Evolutionary conservation across 106 monocot species (phyloP).

Genomic region (Dioscorea dumetorum): DNA sequence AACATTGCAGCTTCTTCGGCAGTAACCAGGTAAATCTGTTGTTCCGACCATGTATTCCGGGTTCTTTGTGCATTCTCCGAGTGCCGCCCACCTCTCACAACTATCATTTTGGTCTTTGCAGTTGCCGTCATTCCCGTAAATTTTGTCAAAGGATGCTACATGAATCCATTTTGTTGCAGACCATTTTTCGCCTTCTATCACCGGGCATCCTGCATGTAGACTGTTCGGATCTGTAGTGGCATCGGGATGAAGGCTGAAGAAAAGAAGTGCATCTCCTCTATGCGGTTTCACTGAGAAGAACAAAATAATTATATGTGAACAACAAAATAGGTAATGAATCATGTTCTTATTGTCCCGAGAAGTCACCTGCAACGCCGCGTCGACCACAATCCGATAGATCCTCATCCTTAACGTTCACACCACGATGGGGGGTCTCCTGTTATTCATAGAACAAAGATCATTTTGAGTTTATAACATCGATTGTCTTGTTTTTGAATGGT

Average conservation of each 20-base stretch:
- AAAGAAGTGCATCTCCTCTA: conserved; percentile 88
- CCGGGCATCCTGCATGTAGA: conserved; percentile 89
- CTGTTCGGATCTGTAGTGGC: conserved; percentile 54
- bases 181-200: conserved; percentile 91
- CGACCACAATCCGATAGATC: conserved; percentile 78
- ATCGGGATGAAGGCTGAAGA: conserved; percentile 88
- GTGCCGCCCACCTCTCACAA: conserved; percentile 75
- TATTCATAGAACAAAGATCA: not conserved
- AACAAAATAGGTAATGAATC: not conserved
- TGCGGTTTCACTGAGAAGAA: conserved; percentile 72
- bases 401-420: conserved; percentile 31
- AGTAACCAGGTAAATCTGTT: conserved; percentile 56
- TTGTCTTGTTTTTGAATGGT: too few species aligned
- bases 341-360: too few species aligned
- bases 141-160: conserved; percentile 73
- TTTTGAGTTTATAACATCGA: too few species aligned
- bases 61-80: conserved; percentile 91
- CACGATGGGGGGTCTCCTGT: conserved; percentile 35
- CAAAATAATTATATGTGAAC: not conserved
- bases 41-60: conserved; percentile 88
- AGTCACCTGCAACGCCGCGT: conserved; percentile 69
- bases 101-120: conserved; percentile 64
- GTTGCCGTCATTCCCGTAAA: conserved; percentile 18
- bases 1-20: conserved; percentile 75
- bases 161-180: conserved; percentile 98